Conservation (phyloP, 2,329 filamentous ascomycete species). For the Cercospora zeae-maydis region DNA sequence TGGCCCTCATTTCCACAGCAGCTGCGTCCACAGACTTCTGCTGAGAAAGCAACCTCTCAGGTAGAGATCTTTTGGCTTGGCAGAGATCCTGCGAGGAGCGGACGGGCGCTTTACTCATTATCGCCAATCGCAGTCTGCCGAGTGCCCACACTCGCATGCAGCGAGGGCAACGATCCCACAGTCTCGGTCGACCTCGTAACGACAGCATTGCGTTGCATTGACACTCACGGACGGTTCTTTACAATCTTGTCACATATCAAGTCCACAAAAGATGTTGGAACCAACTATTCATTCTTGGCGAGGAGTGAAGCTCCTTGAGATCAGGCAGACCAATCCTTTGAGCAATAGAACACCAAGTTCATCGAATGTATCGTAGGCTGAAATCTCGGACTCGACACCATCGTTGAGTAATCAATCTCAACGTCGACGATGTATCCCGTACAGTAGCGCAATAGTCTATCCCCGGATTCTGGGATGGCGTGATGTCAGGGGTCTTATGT, state of each 20-base stretch:
- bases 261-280: too few relatives aligned
- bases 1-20: not conserved
- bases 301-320: not conserved
- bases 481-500: slow-evolving; percentile 15
- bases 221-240: too few relatives aligned
- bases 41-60: not conserved
- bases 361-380: not conserved
- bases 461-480: slow-evolving; percentile 23
- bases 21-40: not conserved
- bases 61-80: not conserved
- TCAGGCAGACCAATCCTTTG: not conserved
- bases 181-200: not conserved
- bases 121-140: not conserved
- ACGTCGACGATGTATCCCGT: not conserved
- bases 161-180: not conserved
- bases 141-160: not conserved
- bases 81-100: not conserved
- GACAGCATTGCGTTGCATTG: not conserved
- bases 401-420: not conserved
- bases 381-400: not conserved
- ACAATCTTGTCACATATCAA: too few relatives aligned
- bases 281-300: not conserved
- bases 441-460: too few relatives aligned
- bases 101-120: not conserved
- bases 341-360: not conserved